A percentile compares a stretch with the other conserved stretches of the same genome.
Conservation (phyloP, 1,284 basidiomycete species). For the Pisolithus thermaeus region DNA sequence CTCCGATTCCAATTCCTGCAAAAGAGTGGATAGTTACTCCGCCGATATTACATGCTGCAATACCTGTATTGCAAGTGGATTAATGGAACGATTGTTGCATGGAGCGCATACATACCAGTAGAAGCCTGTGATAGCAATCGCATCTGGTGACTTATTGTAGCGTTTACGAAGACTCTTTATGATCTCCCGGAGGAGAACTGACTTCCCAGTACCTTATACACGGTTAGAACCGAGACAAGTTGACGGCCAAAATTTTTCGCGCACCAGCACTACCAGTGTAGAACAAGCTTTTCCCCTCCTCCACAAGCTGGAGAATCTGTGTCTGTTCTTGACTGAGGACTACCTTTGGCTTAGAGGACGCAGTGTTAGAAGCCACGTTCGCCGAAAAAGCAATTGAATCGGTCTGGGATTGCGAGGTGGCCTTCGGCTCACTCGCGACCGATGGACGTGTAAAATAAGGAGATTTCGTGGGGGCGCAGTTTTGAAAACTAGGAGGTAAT, state of each 20-base stretch:
- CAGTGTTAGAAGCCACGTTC: slow-evolving; percentile 6
- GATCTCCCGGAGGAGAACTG: slow-evolving; percentile 83
- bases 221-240: slow-evolving; percentile 8
- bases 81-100: slow-evolving; percentile 1
- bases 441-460: slow-evolving; percentile 17
- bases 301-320: slow-evolving; percentile 73
- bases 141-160: slow-evolving; percentile 40
- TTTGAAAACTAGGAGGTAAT: slow-evolving; percentile 46
- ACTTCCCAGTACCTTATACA: slow-evolving; percentile 81
- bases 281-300: slow-evolving; percentile 77
- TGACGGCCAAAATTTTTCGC: slow-evolving; percentile 25
- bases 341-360: slow-evolving; percentile 35
- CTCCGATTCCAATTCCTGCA: slow-evolving; percentile 80
- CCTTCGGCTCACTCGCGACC: slow-evolving; percentile 7
- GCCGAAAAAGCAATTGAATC: slow-evolving; percentile 9
- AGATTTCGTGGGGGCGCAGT: slow-evolving; percentile 25
- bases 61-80: slow-evolving; percentile 42
- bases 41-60: slow-evolving; percentile 89
- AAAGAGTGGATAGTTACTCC: slow-evolving; percentile 90
- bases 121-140: slow-evolving; percentile 86
- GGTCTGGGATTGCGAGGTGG: neutral
- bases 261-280: slow-evolving; percentile 95
- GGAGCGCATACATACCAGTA: slow-evolving; percentile 46
- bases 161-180: slow-evolving; percentile 57
- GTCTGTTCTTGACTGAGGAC: slow-evolving; percentile 81